Evolutionary conservation across 2,329 filamentous ascomycete species (phyloP).

Genomic region (Fusarium metavorans): DNA sequence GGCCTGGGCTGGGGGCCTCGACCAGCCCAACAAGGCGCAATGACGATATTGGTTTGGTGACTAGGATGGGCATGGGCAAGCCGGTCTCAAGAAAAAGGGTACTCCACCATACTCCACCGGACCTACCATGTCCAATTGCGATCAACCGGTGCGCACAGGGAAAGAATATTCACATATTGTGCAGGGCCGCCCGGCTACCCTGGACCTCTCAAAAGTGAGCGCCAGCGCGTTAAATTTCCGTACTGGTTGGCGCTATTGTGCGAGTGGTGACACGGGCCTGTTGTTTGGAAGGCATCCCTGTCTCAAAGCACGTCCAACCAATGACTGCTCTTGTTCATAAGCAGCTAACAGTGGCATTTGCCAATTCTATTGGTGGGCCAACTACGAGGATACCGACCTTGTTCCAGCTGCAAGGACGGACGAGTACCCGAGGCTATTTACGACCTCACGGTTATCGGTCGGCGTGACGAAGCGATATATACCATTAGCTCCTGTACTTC

Average conservation of each 20-base stretch:
- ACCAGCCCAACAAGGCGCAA: too few species aligned
- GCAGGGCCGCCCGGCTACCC: background rate
- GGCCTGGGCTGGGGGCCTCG: too few species aligned
- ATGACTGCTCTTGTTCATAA: background rate
- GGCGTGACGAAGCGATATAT: background rate
- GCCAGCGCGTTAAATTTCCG: background rate
- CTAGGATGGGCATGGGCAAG: too few species aligned
- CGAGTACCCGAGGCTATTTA: background rate
- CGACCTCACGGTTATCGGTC: background rate
- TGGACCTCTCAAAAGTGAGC: background rate
- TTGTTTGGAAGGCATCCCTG: background rate
- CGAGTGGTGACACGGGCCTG: background rate
- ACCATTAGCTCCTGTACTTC: background rate
- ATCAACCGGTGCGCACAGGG: too few species aligned
- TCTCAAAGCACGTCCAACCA: background rate
- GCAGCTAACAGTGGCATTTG: background rate
- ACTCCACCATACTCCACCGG: too few species aligned
- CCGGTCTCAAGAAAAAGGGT: too few species aligned
- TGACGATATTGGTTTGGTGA: too few species aligned
- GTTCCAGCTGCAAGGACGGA: background rate
- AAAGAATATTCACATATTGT: too few species aligned
- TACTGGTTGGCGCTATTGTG: background rate
- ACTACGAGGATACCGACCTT: background rate
- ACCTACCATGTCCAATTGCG: too few species aligned
- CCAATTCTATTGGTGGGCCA: background rate